These are phyloP conservation scores for Chrysoporthe cubensis DNA, from an alignment of 2,329 filamentous ascomycete species.

Conservation along the genomic window DNA sequence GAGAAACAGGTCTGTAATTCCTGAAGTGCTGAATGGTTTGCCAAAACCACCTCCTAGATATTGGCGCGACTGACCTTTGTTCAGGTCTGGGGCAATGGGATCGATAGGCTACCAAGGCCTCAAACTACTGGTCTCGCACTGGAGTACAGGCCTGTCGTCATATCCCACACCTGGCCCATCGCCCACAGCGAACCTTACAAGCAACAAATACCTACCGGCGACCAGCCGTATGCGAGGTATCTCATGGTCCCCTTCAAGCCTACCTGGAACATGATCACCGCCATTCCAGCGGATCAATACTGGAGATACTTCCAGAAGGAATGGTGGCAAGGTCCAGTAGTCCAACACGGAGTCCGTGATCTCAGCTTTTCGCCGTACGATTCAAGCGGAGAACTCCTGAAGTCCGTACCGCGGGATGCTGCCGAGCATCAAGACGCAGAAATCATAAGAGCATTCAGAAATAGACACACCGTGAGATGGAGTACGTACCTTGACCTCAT, in stretches of 20 bases:
- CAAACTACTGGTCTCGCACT: not conserved
- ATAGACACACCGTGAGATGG: not conserved
- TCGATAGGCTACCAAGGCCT: not conserved
- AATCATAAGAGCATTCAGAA: not conserved
- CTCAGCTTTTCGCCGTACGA: not conserved
- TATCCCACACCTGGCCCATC: not conserved
- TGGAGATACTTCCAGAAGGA: not conserved
- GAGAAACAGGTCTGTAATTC: not conserved
- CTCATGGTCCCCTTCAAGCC: not conserved
- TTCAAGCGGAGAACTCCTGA: not conserved
- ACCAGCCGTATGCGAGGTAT: not conserved
- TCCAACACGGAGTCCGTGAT: not conserved
- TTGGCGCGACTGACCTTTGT: not conserved
- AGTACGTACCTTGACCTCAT: not conserved
- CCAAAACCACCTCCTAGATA: not conserved
- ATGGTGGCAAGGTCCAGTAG: not conserved
- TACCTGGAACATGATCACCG: not conserved
- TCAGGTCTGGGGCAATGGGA: not conserved
- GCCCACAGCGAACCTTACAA: not conserved
- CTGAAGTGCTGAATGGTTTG: too few species aligned
- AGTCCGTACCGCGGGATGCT: not conserved
- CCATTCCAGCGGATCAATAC: not conserved
- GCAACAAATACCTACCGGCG: not conserved
- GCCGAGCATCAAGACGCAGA: not conserved
- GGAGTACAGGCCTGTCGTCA: not conserved